A percentile compares a stretch with the other conserved stretches of the same genome.
Conservation (phyloP, 306 rosid genomes). For the Calophaca sinica region DNA sequence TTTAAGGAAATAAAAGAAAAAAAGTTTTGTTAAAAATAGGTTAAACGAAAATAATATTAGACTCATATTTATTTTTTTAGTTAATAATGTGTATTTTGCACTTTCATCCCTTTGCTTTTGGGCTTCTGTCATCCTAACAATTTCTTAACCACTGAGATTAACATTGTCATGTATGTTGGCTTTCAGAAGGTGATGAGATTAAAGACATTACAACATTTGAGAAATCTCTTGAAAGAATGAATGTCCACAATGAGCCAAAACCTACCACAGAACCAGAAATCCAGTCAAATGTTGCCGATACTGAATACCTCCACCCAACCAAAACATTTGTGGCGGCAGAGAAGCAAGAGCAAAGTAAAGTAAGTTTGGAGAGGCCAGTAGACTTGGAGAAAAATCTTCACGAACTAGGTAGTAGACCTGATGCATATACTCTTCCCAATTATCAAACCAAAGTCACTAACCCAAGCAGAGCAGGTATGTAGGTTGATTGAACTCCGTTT, state of each 20-base stretch:
- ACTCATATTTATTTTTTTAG: not conserved
- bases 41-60: too few species aligned
- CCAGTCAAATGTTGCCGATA: not conserved
- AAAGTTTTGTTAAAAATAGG: too few species aligned
- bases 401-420: slow-evolving; percentile 10
- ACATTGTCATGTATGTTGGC: slow-evolving; percentile 10
- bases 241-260: slow-evolving; percentile 35
- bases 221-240: slow-evolving; percentile 55
- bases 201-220: slow-evolving; percentile 41
- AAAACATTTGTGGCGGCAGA: not conserved
- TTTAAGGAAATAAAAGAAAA: too few species aligned
- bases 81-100: not conserved
- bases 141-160: not conserved
- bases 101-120: not conserved
- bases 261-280: not conserved
- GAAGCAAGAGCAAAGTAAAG: not conserved
- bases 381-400: slow-evolving; percentile 54
- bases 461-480: slow-evolving; percentile 58
- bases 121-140: too few species aligned
- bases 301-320: not conserved
- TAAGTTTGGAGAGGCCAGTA: slow-evolving; percentile 51
- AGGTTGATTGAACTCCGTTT: not conserved
- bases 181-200: slow-evolving; percentile 45
- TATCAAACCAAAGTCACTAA: slow-evolving; percentile 53
- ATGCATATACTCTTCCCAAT: slow-evolving; percentile 34